A percentile compares a stretch with the other conserved stretches of the same genome.
These are phyloP conservation scores for Hypericum perforatum DNA, from an alignment of 345 rosid species.

Conservation along the genomic window DNA sequence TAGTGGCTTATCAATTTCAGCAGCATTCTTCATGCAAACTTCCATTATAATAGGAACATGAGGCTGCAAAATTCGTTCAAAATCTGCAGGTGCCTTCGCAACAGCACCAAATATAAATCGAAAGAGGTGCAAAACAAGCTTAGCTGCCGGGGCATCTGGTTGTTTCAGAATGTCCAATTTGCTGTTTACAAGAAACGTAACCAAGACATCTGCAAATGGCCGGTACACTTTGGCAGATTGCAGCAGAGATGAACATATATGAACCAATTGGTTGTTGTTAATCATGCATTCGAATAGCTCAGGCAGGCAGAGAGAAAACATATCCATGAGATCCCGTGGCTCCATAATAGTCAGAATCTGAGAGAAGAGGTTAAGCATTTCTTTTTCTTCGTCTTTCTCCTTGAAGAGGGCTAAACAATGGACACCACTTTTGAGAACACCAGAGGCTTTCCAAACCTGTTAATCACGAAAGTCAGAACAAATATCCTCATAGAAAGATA, in stretches of 20 bases:
- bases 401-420: conserved; percentile 95
- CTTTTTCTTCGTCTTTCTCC: conserved; percentile 97
- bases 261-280: conserved; percentile 75
- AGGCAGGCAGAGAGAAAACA: conserved; percentile 96
- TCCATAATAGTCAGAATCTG: conserved; percentile 94
- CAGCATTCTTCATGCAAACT: conserved; percentile 87
- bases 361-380: conserved; percentile 79
- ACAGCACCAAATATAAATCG: conserved; percentile 91
- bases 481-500: conserved; percentile 8
- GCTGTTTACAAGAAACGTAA: conserved; percentile 76
- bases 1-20: conserved; percentile 89
- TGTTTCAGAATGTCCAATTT: conserved; percentile 84
- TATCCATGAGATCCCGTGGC: conserved; percentile 97
- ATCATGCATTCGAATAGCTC: conserved; percentile 98
- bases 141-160: conserved; percentile 76
- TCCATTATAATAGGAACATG: conserved; percentile 95
- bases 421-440: conserved; percentile 92
- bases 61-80: conserved; percentile 93
- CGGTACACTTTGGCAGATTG: conserved; percentile 71
- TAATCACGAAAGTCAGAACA: conserved; percentile 21
- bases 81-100: conserved; percentile 81
- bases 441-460: conserved; percentile 96
- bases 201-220: conserved; percentile 89
- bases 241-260: conserved; percentile 79
- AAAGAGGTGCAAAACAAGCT: conserved; percentile 88